Conservation (phyloP, 83 land plant species). For the Picea abies region DNA sequence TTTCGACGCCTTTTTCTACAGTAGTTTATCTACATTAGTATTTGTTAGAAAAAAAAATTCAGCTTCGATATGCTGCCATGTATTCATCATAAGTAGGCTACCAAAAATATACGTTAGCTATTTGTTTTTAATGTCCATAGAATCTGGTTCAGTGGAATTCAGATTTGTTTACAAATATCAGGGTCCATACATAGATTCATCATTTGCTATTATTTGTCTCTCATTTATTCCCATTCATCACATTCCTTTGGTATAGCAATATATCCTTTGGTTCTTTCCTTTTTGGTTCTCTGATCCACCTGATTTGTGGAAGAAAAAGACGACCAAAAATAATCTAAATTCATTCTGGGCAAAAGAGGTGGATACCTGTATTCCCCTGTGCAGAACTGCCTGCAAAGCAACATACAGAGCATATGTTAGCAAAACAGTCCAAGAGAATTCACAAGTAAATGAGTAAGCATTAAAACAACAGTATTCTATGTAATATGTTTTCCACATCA, state of each 20-base stretch:
- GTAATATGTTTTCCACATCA: background rate
- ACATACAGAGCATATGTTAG: conserved; percentile 13
- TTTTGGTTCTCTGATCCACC: background rate
- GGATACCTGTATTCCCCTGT: conserved; percentile 82
- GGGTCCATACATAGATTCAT: background rate
- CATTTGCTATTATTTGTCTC: background rate
- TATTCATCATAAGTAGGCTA: no score
- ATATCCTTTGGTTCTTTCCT: background rate
- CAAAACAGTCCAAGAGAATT: background rate
- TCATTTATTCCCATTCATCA: background rate
- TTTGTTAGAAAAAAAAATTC: no score
- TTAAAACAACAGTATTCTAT: background rate
- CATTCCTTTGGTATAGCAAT: background rate
- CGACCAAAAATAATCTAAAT: background rate
- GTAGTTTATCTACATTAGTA: no score
- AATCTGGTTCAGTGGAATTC: no score
- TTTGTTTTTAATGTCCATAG: no score
- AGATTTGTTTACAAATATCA: no score
- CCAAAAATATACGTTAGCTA: no score
- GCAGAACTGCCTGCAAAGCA: conserved; percentile 71
- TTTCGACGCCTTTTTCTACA: no score
- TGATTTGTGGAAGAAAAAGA: background rate
- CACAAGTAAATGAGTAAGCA: background rate
- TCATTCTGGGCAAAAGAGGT: background rate
- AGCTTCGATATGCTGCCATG: no score